A percentile compares a stretch with the other conserved stretches of the same genome.
These are phyloP conservation scores for Mucuna pruriens DNA, from an alignment of 306 rosid species.

Conservation along the genomic window DNA sequence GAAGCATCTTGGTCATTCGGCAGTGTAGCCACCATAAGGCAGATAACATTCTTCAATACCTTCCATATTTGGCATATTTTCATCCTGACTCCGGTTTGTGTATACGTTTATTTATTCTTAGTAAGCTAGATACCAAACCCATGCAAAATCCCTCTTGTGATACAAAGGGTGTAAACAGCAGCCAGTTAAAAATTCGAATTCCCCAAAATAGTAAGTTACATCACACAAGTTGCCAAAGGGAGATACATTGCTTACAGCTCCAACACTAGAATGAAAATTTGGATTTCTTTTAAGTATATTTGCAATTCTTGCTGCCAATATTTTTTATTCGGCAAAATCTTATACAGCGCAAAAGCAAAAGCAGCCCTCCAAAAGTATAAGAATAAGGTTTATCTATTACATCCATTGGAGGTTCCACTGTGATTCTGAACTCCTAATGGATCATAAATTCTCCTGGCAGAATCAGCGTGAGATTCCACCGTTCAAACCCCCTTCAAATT, in stretches of 20 bases:
- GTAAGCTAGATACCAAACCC: neutral
- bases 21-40: too few relatives aligned
- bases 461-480: too few relatives aligned
- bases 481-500: too few relatives aligned
- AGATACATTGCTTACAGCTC: neutral
- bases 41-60: too few relatives aligned
- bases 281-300: neutral
- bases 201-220: neutral
- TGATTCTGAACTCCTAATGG: too few relatives aligned
- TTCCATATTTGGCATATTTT: too few relatives aligned
- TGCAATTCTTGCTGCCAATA: neutral
- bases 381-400: too few relatives aligned
- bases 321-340: neutral
- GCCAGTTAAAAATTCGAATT: neutral
- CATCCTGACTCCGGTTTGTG: neutral
- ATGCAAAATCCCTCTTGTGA: neutral
- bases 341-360: too few relatives aligned
- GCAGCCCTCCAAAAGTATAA: too few relatives aligned
- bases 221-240: neutral
- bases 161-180: neutral
- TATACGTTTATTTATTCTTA: neutral
- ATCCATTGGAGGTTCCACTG: too few relatives aligned
- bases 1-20: too few relatives aligned
- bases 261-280: neutral
- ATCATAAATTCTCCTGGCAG: too few relatives aligned